A percentile compares a stretch with the other conserved stretches of the same genome.
Conservation (phyloP, 2,329 filamentous ascomycete species). For the Diaporthe vexans region DNA sequence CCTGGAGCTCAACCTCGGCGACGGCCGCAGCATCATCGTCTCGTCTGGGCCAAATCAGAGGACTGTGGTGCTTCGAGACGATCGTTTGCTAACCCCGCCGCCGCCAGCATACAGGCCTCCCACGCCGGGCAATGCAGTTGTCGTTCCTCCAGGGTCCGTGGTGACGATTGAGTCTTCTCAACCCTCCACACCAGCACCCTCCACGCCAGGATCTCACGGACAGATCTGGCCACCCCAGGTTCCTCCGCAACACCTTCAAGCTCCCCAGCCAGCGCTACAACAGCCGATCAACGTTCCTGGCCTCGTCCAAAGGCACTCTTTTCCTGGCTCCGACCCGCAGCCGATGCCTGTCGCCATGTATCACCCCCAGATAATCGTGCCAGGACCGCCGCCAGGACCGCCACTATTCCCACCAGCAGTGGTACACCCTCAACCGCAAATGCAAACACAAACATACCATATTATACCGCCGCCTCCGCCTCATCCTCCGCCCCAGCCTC, state of each 20-base stretch:
- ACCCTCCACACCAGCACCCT: background rate
- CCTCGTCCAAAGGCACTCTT: background rate
- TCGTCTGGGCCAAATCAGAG: constrained; percentile 25
- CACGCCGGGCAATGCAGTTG: background rate
- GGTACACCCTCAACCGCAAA: constrained; percentile 22
- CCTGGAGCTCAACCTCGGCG: constrained; percentile 27
- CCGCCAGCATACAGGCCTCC: constrained; percentile 31
- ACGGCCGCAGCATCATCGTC: constrained; percentile 24
- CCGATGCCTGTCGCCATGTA: background rate
- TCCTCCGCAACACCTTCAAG: background rate
- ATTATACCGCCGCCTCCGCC: constrained; percentile 14
- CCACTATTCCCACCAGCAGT: constrained; percentile 14
- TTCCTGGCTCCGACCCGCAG: background rate
- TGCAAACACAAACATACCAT: background rate
- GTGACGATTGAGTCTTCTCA: background rate
- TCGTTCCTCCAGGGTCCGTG: background rate
- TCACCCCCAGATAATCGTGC: constrained; percentile 14
- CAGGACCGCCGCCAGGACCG: background rate
- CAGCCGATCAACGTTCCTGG: background rate
- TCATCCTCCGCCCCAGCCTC: constrained; percentile 4
- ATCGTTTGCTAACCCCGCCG: constrained; percentile 3
- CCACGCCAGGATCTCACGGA: background rate
- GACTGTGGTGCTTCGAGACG: constrained; percentile 20
- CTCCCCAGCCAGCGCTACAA: background rate
- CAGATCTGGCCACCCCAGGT: constrained; percentile 10